Percentiles rank a stretch among this genome's conserved stretches.
These are phyloP conservation scores for Candida verbasci DNA, from an alignment of 805 yeast species.

Conservation along the genomic window DNA sequence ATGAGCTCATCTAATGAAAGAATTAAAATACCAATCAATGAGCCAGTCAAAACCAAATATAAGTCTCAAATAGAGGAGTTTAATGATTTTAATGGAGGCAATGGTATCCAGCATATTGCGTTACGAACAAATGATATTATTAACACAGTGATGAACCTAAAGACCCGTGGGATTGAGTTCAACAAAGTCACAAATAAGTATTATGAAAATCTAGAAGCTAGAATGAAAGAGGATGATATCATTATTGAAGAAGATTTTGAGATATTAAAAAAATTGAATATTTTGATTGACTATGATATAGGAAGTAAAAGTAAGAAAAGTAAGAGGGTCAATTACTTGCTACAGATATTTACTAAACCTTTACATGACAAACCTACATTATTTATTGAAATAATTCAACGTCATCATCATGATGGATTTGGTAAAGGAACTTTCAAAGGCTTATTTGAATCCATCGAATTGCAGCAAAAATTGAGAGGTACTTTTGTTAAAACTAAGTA, in stretches of 20 bases:
- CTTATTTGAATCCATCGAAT: conserved; percentile 73
- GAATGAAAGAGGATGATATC: conserved; percentile 43
- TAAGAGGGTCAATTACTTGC: conserved; percentile 53
- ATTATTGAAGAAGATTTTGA: conserved; percentile 50
- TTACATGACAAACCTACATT: conserved; percentile 75
- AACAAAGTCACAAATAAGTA: conserved; percentile 56
- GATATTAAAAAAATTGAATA: conserved; percentile 45
- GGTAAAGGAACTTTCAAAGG: conserved; percentile 89
- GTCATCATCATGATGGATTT: conserved; percentile 77
- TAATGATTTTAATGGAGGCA: conserved; percentile 67
- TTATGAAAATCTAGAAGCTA: conserved; percentile 45
- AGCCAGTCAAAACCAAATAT: conserved; percentile 67
- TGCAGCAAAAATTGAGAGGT: conserved; percentile 70
- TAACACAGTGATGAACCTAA: conserved; percentile 48
- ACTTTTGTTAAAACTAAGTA: conserved; percentile 39
- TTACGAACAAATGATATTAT: conserved; percentile 60
- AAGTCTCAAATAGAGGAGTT: conserved; percentile 82
- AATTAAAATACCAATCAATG: conserved; percentile 80
- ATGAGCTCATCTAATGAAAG: conserved; percentile 65
- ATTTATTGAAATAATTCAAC: conserved; percentile 76
- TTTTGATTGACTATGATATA: conserved; percentile 75
- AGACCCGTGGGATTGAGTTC: conserved; percentile 64
- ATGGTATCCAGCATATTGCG: conserved; percentile 85
- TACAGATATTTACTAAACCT: conserved; percentile 79
- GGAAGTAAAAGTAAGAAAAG: conserved; percentile 22